These are phyloP conservation scores for Rhytidhysteron rufulum DNA, from an alignment of 2,329 filamentous ascomycete species.

Conservation along the genomic window DNA sequence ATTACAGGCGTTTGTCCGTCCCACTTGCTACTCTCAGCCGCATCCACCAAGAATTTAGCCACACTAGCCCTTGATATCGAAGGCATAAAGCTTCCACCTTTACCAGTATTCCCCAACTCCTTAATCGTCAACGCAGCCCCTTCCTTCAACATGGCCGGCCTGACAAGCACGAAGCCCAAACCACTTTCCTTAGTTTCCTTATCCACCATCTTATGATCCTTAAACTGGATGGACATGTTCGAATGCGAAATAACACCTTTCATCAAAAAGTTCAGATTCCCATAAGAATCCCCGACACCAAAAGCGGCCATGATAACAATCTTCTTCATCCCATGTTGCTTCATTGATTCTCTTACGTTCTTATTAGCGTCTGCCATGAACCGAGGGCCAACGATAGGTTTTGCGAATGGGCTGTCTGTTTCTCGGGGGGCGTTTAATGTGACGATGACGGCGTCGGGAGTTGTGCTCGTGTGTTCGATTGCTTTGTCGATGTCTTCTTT, in stretches of 20 bases:
- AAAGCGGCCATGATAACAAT: constrained; percentile 50
- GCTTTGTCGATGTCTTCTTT: constrained; percentile 35
- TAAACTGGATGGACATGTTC: constrained; percentile 45
- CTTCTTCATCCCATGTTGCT: constrained; percentile 35
- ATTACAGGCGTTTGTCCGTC: constrained; percentile 46
- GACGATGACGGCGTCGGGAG: constrained; percentile 41
- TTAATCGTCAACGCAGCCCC: constrained; percentile 35
- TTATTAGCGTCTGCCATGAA: constrained; percentile 46
- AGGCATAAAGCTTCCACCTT: constrained; percentile 40
- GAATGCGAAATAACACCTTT: constrained; percentile 44
- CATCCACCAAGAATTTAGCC: constrained; percentile 45
- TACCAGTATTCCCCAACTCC: constrained; percentile 42
- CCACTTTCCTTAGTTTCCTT: constrained; percentile 34
- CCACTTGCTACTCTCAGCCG: constrained; percentile 40
- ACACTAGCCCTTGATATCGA: constrained; percentile 38
- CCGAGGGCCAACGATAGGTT: constrained; percentile 39
- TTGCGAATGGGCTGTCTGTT: constrained; percentile 48
- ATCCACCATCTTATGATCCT: constrained; percentile 49
- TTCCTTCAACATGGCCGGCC: constrained; percentile 43
- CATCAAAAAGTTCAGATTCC: constrained; percentile 40
- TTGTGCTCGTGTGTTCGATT: constrained; percentile 16
- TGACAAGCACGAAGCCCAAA: constrained; percentile 43
- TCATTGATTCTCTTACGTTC: constrained; percentile 38
- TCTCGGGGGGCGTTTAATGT: constrained; percentile 48
- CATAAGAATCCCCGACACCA: constrained; percentile 47